A percentile compares a stretch with the other conserved stretches of the same genome.
phyloP scores from a whole-genome alignment of 2,329 filamentous ascomycete genomes.

The Microsporum canis region DNA sequence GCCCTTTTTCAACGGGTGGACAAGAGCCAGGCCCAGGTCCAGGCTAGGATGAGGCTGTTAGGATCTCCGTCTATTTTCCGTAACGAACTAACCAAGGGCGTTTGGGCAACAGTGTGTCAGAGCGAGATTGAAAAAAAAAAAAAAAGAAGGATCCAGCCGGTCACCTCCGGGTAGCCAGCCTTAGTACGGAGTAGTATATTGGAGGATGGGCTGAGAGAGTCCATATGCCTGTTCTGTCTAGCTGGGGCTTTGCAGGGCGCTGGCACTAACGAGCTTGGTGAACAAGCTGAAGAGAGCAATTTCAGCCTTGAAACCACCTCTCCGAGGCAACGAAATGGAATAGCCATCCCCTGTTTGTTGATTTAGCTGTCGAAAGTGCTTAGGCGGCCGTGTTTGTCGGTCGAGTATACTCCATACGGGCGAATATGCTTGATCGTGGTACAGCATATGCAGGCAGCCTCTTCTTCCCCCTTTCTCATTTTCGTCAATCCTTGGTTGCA shows the following conservation, averaged over 20 bases:
- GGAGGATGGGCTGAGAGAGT: background rate
- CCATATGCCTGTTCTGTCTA: background rate
- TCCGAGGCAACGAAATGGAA: background rate
- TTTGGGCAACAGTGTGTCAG: background rate
- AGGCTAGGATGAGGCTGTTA: background rate
- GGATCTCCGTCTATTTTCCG: background rate
- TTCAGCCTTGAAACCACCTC: background rate
- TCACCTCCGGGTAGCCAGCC: background rate
- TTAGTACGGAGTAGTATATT: no score
- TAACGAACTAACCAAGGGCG: background rate
- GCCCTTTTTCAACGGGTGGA: background rate
- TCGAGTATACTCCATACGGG: background rate
- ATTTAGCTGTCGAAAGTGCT: no score
- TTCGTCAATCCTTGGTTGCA: background rate
- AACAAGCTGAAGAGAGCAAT: background rate
- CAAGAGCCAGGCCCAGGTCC: background rate
- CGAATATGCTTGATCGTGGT: background rate
- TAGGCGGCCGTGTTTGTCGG: no score
- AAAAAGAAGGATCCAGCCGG: background rate
- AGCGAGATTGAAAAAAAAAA: background rate
- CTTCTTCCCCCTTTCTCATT: background rate
- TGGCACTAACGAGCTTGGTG: background rate
- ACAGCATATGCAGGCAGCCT: background rate
- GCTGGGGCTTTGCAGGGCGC: background rate
- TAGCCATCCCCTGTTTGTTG: background rate